Evolutionary conservation across 257 asterid genomes (phyloP).

Genomic region (Gentiana dahurica): DNA sequence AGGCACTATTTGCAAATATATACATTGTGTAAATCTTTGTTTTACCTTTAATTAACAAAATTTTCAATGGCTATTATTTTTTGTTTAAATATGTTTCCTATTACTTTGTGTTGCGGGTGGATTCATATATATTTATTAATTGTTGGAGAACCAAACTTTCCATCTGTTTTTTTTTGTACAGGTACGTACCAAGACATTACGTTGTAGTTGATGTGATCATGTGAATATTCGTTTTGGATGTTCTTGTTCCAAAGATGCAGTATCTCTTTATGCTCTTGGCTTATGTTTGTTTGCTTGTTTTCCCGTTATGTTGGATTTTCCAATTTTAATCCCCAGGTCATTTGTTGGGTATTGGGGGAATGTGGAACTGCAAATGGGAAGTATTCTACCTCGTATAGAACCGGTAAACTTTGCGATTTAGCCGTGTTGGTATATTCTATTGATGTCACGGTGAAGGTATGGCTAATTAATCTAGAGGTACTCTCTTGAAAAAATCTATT

Average conservation of each 20-base stretch:
- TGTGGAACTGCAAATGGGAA: slow-evolving; percentile 90
- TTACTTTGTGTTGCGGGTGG: slow-evolving; percentile 42
- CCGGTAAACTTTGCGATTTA: slow-evolving; percentile 83
- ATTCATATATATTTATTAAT: slow-evolving; percentile 61
- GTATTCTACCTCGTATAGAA: slow-evolving; percentile 80
- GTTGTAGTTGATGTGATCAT: neutral
- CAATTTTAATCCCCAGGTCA: slow-evolving; percentile 40
- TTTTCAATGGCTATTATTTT: no score
- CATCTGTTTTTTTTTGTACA: slow-evolving; percentile 62
- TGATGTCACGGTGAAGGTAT: slow-evolving; percentile 84
- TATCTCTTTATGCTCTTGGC: neutral
- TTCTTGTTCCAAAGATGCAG: slow-evolving; percentile 50
- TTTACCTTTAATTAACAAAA: no score
- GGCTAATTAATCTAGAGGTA: neutral
- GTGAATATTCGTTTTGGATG: no score
- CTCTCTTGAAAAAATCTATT: no score
- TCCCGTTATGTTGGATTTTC: no score
- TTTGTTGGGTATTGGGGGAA: slow-evolving; percentile 99
- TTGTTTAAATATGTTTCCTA: no score
- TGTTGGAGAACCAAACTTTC: slow-evolving; percentile 88
- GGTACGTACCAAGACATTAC: neutral
- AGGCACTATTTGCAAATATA: no score
- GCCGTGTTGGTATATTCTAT: slow-evolving; percentile 78
- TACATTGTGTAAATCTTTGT: no score
- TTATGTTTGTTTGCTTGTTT: no score